A percentile compares a stretch with the other conserved stretches of the same genome.
Conservation (phyloP, 306 rosid genomes). For the Pterocarpus santalinus region DNA sequence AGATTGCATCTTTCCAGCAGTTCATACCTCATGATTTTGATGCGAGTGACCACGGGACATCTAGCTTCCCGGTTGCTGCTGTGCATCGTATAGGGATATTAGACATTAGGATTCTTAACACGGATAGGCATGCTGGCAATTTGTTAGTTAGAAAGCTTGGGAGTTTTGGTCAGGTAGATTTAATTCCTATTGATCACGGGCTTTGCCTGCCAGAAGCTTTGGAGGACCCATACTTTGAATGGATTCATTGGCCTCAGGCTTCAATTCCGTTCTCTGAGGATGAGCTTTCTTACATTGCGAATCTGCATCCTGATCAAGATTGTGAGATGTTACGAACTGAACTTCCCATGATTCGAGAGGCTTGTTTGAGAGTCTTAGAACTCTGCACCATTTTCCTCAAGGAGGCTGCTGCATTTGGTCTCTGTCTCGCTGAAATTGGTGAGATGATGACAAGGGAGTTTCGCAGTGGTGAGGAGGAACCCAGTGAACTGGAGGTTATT, state of each 20-base stretch:
- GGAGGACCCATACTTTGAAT: constrained; percentile 98
- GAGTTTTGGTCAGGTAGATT: constrained; percentile 88
- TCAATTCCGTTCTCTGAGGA: constrained; percentile 95
- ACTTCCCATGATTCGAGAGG: constrained; percentile 97
- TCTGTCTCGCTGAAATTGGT: constrained; percentile 94
- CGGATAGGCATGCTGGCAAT: constrained; percentile 98
- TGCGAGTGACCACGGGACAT: constrained; percentile 98
- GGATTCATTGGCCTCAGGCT: constrained; percentile 99
- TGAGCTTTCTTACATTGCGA: constrained; percentile 77
- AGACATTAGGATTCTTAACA: constrained; percentile 96
- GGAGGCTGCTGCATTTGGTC: constrained; percentile 82
- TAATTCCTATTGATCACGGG: constrained; percentile 96
- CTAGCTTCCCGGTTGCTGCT: constrained; percentile 88
- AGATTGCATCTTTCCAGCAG: constrained; percentile 94
- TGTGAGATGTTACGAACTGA: constrained; percentile 81
- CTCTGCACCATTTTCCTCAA: constrained; percentile 93
- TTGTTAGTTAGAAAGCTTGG: constrained; percentile 91
- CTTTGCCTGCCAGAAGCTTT: constrained; percentile 94
- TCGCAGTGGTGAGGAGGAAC: constrained; percentile 89
- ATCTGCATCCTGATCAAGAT: constrained; percentile 70
- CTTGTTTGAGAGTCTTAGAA: constrained; percentile 86
- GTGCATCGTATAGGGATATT: constrained; percentile 98
- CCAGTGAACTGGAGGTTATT: constrained; percentile 91
- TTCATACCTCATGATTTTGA: constrained; percentile 94
- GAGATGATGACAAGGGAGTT: constrained; percentile 99